Evolutionary conservation across 257 asterid genomes (phyloP).

Genomic region (Salvia hispanica): DNA sequence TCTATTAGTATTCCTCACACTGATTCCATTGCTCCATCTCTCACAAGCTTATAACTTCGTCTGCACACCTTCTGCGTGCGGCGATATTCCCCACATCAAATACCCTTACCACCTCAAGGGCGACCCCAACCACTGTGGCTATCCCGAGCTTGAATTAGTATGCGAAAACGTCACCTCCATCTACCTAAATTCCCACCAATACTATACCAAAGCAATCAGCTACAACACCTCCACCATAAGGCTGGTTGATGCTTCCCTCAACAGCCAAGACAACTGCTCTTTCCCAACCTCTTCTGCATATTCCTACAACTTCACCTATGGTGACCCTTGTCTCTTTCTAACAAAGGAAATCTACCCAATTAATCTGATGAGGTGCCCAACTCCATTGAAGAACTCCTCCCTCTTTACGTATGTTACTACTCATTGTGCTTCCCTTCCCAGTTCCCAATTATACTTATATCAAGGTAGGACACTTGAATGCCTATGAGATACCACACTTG

Average conservation of each 20-base stretch:
- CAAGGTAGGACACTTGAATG: not conserved
- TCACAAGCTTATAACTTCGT: constrained; percentile 1
- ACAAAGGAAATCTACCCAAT: no score
- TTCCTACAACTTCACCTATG: not conserved
- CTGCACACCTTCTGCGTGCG: not conserved
- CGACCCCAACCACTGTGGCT: constrained; percentile 35
- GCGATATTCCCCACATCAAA: not conserved
- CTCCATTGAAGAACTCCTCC: no score
- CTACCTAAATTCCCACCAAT: constrained; percentile 16
- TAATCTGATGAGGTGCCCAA: no score
- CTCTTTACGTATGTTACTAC: not conserved
- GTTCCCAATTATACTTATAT: no score
- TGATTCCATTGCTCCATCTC: not conserved
- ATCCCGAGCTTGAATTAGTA: constrained; percentile 27
- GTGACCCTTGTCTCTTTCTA: no score
- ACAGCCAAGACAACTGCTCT: not conserved
- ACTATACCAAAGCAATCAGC: constrained; percentile 33
- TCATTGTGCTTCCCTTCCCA: no score
- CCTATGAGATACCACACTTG: not conserved
- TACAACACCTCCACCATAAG: constrained; percentile 34
- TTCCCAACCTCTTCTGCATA: not conserved
- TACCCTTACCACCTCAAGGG: not conserved
- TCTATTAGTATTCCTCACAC: no score
- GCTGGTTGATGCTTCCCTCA: constrained; percentile 26
- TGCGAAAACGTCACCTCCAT: constrained; percentile 36